phyloP scores from a whole-genome alignment of 148 eudicot species.

The Arbutus unedo region DNA sequence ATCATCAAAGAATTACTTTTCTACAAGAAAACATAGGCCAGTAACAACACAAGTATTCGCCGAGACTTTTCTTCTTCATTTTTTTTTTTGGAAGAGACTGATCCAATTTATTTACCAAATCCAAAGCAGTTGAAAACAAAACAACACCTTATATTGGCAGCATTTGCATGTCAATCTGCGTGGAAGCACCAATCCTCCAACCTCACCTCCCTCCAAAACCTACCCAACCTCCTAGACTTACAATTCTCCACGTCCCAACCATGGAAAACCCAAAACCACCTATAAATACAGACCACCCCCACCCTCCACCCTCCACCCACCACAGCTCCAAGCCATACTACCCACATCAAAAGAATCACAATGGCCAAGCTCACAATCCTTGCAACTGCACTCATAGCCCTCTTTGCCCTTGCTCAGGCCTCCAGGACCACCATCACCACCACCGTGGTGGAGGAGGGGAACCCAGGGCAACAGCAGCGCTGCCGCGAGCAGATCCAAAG shows the following conservation, averaged over 20 bases:
- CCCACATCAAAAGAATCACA: background rate
- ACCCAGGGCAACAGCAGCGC: background rate
- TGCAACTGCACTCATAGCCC: constrained; percentile 10
- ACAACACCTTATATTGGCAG: background rate
- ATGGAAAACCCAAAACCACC: constrained; percentile 7
- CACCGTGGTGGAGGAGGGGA: constrained; percentile 8
- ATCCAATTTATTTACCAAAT: background rate
- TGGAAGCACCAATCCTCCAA: background rate
- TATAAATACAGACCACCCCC: constrained; percentile 20
- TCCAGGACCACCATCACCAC: constrained; percentile 21
- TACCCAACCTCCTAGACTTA: background rate
- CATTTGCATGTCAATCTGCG: constrained; percentile 1
- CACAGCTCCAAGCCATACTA: background rate
- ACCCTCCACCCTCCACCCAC: background rate
- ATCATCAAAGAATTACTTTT: background rate
- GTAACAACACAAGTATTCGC: background rate
- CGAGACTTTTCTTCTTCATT: no score
- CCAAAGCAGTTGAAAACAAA: background rate
- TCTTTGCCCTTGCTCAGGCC: constrained; percentile 12
- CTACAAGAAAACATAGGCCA: background rate
- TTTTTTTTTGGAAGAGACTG: no score
- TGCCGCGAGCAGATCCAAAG: constrained; percentile 29
- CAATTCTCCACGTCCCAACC: constrained; percentile 17
- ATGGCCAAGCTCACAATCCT: constrained; percentile 14
- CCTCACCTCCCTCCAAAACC: background rate